phyloP scores from a whole-genome alignment of 352 stramenopile species.

The Pythium grandisporangium region DNA sequence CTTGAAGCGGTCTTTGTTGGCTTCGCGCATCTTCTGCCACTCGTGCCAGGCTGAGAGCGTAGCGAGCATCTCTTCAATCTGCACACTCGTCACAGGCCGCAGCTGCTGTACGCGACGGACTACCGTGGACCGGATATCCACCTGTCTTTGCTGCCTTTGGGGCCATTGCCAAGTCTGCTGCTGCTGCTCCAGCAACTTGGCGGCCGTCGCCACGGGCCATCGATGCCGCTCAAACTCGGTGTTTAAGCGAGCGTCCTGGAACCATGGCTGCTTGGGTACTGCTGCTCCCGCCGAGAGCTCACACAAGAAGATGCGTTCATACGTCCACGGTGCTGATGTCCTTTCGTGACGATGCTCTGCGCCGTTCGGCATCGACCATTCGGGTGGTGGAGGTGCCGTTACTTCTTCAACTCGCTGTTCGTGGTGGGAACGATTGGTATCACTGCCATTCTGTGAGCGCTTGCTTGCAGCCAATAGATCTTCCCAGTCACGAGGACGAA shows the following conservation, averaged over 20 bases:
- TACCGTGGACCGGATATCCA: conserved; percentile 25
- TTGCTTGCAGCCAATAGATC: conserved; percentile 15
- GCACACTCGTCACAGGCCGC: conserved; percentile 18
- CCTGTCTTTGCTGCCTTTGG: too few relatives aligned
- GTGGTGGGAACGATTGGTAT: too few relatives aligned
- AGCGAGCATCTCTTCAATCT: conserved; percentile 26
- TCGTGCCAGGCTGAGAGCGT: conserved; percentile 28
- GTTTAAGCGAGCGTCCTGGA: conserved; percentile 30
- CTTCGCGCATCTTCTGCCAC: conserved; percentile 42
- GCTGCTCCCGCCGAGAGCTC: too few relatives aligned
- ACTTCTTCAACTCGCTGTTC: too few relatives aligned
- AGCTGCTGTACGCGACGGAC: conserved; percentile 40
- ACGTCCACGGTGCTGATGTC: neutral
- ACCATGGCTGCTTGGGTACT: too few relatives aligned
- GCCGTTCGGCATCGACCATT: too few relatives aligned
- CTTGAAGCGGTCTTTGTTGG: conserved; percentile 57
- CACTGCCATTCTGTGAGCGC: too few relatives aligned
- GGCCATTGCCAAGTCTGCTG: too few relatives aligned
- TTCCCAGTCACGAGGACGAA: conserved; percentile 35
- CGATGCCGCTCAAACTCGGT: conserved; percentile 24
- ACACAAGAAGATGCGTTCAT: conserved; percentile 16
- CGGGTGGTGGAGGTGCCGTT: too few relatives aligned
- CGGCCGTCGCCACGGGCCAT: conserved; percentile 30
- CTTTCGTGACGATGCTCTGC: neutral
- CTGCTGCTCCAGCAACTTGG: too few relatives aligned